Evolutionary conservation across 345 rosid genomes (phyloP), one percentile per base, ranked within the genome.

Genomic region (Turnera subulata): DNA sequence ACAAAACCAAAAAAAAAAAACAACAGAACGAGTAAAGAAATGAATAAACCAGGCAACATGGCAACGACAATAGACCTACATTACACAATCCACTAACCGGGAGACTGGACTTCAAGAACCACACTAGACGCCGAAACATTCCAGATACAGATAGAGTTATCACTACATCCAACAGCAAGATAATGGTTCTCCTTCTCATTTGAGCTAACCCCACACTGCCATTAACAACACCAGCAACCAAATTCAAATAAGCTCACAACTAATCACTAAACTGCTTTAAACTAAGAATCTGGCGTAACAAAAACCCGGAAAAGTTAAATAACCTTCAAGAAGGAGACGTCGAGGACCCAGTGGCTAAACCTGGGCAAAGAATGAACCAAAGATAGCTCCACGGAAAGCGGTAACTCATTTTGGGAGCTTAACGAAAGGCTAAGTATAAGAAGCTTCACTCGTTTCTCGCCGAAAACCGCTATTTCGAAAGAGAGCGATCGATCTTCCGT

Each of bases 151-250:
- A 93, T 48, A 51, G 91, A 87, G 67, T 93, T 93, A 73, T 89
- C 84, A 59, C 94, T 82, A 45, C 94, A 83, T 26, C 99, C 96
- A 46, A 93, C 68, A 33, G 88, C 99, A 64, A 93, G 65, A 70
- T 73, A 73, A 56, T 59, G 65, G 25, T 76, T 48, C 37, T 48
- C 78, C 55, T 71, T 46, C 26, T 56, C 69, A 40, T 68, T 50
- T 50, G 64, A 59, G 46, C 65, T 46, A 11, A 18, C 51, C 57
- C 22, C 67, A 68, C 63, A 47, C 50, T 58, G 75, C 86, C 80
- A 44, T 52, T 19, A 64, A 56, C 67, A 65, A 66, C 33, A n/a
- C n/a, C n/a, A 17, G 52, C 32, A 53, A 55, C n/a, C 23, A 51
- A 38, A 57, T 39, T 2, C 29, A 50, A 15, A 43, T 40, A 18